Evolutionary conservation across 148 eudicot genomes (phyloP), one percentile per base, ranked within the genome.

Genomic region (Chenopodium quinoa): DNA sequence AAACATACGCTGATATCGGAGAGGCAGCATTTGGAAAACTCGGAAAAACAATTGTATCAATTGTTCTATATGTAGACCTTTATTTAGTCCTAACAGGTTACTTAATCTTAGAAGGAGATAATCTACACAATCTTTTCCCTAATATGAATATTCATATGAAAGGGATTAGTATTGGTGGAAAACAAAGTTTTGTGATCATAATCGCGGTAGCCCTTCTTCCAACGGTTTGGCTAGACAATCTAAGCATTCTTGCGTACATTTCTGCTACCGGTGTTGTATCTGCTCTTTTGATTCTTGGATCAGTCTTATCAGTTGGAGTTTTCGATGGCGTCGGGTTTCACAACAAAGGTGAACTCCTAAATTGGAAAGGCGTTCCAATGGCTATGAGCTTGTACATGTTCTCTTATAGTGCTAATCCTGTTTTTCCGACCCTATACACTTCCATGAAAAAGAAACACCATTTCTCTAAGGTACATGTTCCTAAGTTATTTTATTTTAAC

Each of bases 71-170:
- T 65, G 76, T 84, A 7, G 91, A 90, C 44, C 86, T 90, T 4
- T 90, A 89, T 81, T 74, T 89, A 32, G 89, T 84, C 19, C 84
- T 88, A 83, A 84, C 84, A 19, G 91, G 88, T 12, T 83, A 86
- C 66, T 81, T 88, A 19, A 87, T 88, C 9, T 83, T 90, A 10
- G 91, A 89, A 89, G 91, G 92, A 10, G 91, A 90, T 73, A 90
- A 88, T 9, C 66, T 90, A 9, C 84, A 82, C 63, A 86, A 84
- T 29, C 82, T 90, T 12, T 82, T 81, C 52, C 91, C 93, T 1
- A 69, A 34, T 0, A 63, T 84, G 52, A 73, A 22, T 32, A 22
- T 84, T 2, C 56, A 84, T 23, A 29, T 52, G 19, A 17, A 77
- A 40, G 80, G 78, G 13, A 48, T 83, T 19, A 75, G 19, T 1